Percentiles rank a stretch among this genome's conserved stretches.
phyloP scores from a whole-genome alignment of 257 asterid species.

The Cynanchum wilfordii region DNA sequence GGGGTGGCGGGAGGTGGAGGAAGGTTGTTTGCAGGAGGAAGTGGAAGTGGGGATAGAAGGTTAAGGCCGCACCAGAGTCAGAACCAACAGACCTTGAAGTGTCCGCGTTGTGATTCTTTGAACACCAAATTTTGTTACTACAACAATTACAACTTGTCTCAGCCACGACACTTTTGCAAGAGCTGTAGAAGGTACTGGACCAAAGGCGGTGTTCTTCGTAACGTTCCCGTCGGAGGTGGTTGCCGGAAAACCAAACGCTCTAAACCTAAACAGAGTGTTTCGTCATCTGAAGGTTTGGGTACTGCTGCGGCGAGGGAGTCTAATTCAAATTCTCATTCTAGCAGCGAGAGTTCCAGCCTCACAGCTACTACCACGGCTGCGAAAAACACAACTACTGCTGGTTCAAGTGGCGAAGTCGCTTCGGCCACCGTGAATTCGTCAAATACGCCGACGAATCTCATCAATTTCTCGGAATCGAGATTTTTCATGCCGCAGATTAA shows the following conservation, averaged over 20 bases:
- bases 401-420: slow-evolving; percentile 33
- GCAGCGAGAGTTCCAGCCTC: slow-evolving; percentile 75
- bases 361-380: slow-evolving; percentile 38
- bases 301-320: slow-evolving; percentile 14
- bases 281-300: slow-evolving; percentile 4
- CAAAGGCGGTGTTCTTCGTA: slow-evolving; percentile 90
- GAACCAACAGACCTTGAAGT: slow-evolving; percentile 52
- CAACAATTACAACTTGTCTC: slow-evolving; percentile 84
- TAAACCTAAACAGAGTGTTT: slow-evolving; percentile 26
- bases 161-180: slow-evolving; percentile 93
- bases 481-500: slow-evolving; percentile 25
- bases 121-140: slow-evolving; percentile 88
- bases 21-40: slow-evolving; percentile 26
- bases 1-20: slow-evolving; percentile 21
- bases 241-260: slow-evolving; percentile 84
- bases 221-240: slow-evolving; percentile 91
- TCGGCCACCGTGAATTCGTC: slow-evolving; percentile 35
- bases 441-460: slow-evolving; percentile 25
- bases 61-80: slow-evolving; percentile 44
- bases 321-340: slow-evolving; percentile 44
- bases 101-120: slow-evolving; percentile 86
- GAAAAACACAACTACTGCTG: slow-evolving; percentile 1
- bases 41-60: slow-evolving; percentile 51
- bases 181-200: slow-evolving; percentile 93
- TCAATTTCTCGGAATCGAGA: slow-evolving; percentile 34